Evolutionary conservation across 257 asterid genomes (phyloP), one percentile per base, ranked within the genome.

Genomic region (Capsicum rhomboideum): DNA sequence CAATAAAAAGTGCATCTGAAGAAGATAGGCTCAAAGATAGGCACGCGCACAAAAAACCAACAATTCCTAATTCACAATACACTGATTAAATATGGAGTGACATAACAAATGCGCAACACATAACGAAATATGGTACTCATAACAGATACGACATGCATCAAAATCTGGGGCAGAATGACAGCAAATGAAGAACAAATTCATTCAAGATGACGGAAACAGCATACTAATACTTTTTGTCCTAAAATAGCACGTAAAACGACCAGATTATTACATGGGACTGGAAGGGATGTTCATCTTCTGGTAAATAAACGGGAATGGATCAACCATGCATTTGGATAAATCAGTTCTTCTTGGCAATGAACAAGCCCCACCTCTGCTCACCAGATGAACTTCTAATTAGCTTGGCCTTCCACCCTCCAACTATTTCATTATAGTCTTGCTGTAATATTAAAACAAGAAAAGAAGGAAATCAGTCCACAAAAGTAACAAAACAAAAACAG

Each of bases 301-400:
- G 46, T 8, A 26, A 26, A 77, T 75, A 23, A 49, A 77, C 31
- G 64, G 28, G 59, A 77, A 29, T 12, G 44, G 46, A 77, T 50
- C 42, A 28, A 28, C 23, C 59, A 26, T 21, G 1, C 82, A 20
- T 77, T 77, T 50, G 82, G 46, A 50, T 77, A 77, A 77, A 56
- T 93, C 91, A 93, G 75, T 88, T 85, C 83, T 93, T 96, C 90
- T 87, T 84, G 91, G 96, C 98, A 63, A 93, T 91, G 46, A 96
- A 94, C 90, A 96, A 86, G 74, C 99, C 99, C 99, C 99, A 94
- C 86, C 92, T 90, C 92, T 96, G 99, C 93, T 96, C 98, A 4
- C 98, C 99, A 1, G 96, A 90, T 29, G 97, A 88, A 82, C 89
- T 93, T 85, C 98, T 82, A 42, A 86, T 69, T n/a, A 93, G 91